Conservation (phyloP, 768 basidiomycete species). For the Leccinum arenicola region DNA sequence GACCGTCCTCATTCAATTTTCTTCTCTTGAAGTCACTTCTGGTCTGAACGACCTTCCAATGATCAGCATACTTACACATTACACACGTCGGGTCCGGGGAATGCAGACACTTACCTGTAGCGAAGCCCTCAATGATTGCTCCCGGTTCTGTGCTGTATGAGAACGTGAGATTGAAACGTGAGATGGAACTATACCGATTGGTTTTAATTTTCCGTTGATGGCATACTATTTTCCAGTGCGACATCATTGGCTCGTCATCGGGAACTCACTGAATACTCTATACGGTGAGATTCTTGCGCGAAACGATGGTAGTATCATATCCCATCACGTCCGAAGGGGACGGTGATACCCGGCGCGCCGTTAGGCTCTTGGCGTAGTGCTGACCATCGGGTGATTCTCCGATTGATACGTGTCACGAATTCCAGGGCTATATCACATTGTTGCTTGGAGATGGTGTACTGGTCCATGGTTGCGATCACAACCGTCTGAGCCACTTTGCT, state of each 20-base stretch:
- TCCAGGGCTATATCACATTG: neutral
- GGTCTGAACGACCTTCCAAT: constrained; percentile 32
- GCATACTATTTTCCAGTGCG: constrained; percentile 18
- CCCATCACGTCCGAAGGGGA: constrained; percentile 26
- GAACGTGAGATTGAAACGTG: constrained; percentile 11
- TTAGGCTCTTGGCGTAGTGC: constrained; percentile 29
- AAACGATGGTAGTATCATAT: constrained; percentile 26
- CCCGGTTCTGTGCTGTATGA: constrained; percentile 22
- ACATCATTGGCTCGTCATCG: neutral
- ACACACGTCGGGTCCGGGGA: neutral
- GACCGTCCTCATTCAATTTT: constrained; percentile 55
- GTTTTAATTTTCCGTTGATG: constrained; percentile 44
- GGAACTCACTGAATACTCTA: neutral
- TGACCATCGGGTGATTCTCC: neutral
- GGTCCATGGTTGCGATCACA: constrained; percentile 1
- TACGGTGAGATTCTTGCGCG: constrained; percentile 15
- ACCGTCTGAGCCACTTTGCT: neutral
- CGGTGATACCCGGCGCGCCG: constrained; percentile 26
- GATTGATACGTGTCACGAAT: neutral
- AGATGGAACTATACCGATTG: constrained; percentile 30
- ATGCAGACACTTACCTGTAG: neutral
- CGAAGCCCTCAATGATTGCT: constrained; percentile 23
- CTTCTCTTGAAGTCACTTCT: constrained; percentile 40
- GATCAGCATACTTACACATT: constrained; percentile 40
- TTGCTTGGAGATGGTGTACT: neutral